Base-by-base conservation (phyloP, 2,329 filamentous ascomycete genomes). In the Lecanicillium sp. region DNA sequence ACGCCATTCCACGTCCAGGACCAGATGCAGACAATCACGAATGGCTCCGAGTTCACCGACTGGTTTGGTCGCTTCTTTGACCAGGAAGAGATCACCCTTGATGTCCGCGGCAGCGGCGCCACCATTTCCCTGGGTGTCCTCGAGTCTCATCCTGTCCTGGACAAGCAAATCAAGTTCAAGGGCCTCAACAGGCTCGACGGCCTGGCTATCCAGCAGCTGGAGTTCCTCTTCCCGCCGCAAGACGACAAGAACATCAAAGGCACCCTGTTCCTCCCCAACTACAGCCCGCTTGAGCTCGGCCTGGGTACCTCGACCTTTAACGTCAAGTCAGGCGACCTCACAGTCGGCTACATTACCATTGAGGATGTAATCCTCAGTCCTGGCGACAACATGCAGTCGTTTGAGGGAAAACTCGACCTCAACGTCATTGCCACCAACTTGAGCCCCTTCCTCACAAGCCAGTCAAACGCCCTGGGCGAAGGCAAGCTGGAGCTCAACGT, bases 301-400 rank as follows among this genome's bases (percentile, higher is more conserved):
- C 53, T 68, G 4, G 68, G 68, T 9, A 64, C 71, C 46, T 35
- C 71, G n/a, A 64, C 63, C 0, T 57, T 70, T 13, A 65, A 68
- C 31, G 37, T 71, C 14, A 48, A 59, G 37, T 60, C 58, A 0
- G 64, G 63, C 4, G 53, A 62, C n/a, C 41, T 64, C 9, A 51
- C 51, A 8, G 45, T 71, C 6, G 68, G 68, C 5, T 46, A 58
- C 2, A 55, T 65, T 14, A 53, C 52, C 13, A 41, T 68, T 4
- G 54, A 58, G 37, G 55, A 70, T 29, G 53, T 68, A 2, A 20
- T 55, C 0, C 52, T 73, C 4, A 55, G 56, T 13, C 65, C 61
- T 0, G 65, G 64, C 5, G 66, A 70, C 43, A 70, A 68, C 41
- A 58, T 57, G 0, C 47, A 60, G 1, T 44, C 52, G 3, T 69